A percentile compares a stretch with the other conserved stretches of the same genome.
phyloP scores from a whole-genome alignment of 495 filamentous ascomycete genomes.

The Xylaria nigripes region DNA sequence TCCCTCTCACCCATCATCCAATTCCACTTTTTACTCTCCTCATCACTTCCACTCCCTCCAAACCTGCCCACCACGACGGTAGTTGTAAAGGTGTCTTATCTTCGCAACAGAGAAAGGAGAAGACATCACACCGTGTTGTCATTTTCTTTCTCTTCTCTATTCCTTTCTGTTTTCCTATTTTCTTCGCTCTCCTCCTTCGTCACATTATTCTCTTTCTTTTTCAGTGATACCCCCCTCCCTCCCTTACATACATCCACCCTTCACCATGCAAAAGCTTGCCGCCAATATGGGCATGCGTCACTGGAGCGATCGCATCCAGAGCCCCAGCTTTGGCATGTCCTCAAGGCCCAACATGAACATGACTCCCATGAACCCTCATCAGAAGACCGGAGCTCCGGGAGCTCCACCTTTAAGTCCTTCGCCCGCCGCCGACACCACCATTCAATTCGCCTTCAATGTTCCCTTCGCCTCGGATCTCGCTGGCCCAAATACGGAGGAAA shows the following conservation, averaged over 20 bases:
- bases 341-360: conserved; percentile 65
- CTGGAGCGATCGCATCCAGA: conserved; percentile 87
- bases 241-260: conserved; percentile 19
- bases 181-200: conserved; percentile 9
- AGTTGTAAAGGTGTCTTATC: conserved; percentile 20
- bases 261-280: conserved; percentile 84
- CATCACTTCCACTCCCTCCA: conserved; percentile 20
- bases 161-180: conserved; percentile 7
- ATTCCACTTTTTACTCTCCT: conserved; percentile 34
- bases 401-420: conserved; percentile 57
- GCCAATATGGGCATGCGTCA: conserved; percentile 74
- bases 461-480: conserved; percentile 86
- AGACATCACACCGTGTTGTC: conserved; percentile 28
- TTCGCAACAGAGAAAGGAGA: conserved; percentile 27
- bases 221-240: conserved; percentile 21
- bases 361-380: conserved; percentile 53
- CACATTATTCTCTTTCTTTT: conserved; percentile 24
- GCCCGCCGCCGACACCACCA: conserved; percentile 56
- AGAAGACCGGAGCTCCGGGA: conserved; percentile 57
- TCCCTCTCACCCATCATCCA: conserved; percentile 24
- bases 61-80: conserved; percentile 21
- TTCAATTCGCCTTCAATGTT: conserved; percentile 81
- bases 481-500: conserved; percentile 84
- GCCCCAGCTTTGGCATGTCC: conserved; percentile 70
- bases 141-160: conserved; percentile 15